Percentiles rank a stretch among this genome's conserved stretches.
Conservation (phyloP, 768 basidiomycete species). For the Tulasnella sp. region DNA sequence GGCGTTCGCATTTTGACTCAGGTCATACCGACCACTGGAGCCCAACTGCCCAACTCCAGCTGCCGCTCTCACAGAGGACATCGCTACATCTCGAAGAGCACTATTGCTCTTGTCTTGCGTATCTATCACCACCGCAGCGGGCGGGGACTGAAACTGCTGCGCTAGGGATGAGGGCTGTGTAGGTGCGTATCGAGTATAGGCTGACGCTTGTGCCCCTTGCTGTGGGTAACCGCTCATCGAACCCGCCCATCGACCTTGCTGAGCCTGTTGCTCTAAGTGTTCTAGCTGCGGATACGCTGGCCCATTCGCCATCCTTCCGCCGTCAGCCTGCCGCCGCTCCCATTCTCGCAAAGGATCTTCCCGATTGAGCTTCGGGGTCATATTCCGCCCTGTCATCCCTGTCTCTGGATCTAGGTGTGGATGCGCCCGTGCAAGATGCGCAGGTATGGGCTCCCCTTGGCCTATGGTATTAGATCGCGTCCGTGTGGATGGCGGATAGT, state of each 20-base stretch:
- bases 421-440: constrained; percentile 61
- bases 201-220: not conserved
- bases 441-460: constrained; percentile 84
- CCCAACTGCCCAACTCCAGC: not conserved
- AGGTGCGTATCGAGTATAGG: constrained; percentile 15
- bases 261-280: constrained; percentile 86
- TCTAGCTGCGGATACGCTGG: constrained; percentile 81
- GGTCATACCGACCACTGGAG: constrained; percentile 10
- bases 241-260: constrained; percentile 6
- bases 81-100: constrained; percentile 45
- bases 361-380: constrained; percentile 88
- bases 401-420: constrained; percentile 63
- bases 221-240: not conserved
- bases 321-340: constrained; percentile 79
- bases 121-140: constrained; percentile 48
- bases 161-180: constrained; percentile 13
- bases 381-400: constrained; percentile 56
- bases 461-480: constrained; percentile 88
- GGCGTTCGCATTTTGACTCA: constrained; percentile 6
- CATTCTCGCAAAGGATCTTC: constrained; percentile 94
- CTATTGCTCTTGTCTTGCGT: constrained; percentile 45
- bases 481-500: constrained; percentile 33
- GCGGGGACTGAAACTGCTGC: constrained; percentile 44
- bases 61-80: constrained; percentile 35
- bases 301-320: constrained; percentile 38